Conservation (phyloP, 176 grass and related monocot species). For the Triticum timopheevii region DNA sequence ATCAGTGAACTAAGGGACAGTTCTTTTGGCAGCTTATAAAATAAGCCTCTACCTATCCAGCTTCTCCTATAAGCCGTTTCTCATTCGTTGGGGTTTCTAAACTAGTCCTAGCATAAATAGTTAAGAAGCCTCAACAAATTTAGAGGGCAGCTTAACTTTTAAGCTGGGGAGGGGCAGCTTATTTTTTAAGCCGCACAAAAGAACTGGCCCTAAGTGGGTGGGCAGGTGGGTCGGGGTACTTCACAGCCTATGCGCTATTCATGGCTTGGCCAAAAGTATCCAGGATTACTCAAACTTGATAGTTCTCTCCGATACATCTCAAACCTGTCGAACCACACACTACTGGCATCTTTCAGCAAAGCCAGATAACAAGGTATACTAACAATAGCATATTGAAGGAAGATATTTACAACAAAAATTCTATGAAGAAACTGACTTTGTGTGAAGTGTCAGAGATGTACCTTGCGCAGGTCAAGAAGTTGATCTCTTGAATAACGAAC, state of each 20-base stretch:
- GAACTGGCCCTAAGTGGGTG: neutral
- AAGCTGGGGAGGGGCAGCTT: too few relatives aligned
- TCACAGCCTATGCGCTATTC: neutral
- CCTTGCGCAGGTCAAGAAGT: slow-evolving; percentile 81
- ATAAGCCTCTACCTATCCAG: too few relatives aligned
- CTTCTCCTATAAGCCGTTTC: too few relatives aligned
- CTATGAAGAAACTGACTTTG: slow-evolving; percentile 7
- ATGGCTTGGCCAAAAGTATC: neutral
- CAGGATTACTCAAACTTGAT: neutral
- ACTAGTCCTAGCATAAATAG: too few relatives aligned
- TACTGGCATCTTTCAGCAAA: slow-evolving; percentile 15
- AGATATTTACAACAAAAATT: slow-evolving; percentile 15
- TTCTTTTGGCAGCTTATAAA: too few relatives aligned
- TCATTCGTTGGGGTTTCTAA: too few relatives aligned
- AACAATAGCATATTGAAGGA: neutral
- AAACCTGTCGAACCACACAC: neutral
- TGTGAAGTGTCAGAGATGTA: slow-evolving; percentile 24
- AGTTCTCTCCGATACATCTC: neutral
- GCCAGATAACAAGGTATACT: neutral
- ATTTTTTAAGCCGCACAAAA: too few relatives aligned
- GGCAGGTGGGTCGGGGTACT: neutral
- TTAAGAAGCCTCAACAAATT: too few relatives aligned
- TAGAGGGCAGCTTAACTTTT: too few relatives aligned
- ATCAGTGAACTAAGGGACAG: neutral
- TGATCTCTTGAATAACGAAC: slow-evolving; percentile 79